Evolutionary conservation across 140 eudicot genomes (phyloP).

Genomic region (Senecio squalidus): DNA sequence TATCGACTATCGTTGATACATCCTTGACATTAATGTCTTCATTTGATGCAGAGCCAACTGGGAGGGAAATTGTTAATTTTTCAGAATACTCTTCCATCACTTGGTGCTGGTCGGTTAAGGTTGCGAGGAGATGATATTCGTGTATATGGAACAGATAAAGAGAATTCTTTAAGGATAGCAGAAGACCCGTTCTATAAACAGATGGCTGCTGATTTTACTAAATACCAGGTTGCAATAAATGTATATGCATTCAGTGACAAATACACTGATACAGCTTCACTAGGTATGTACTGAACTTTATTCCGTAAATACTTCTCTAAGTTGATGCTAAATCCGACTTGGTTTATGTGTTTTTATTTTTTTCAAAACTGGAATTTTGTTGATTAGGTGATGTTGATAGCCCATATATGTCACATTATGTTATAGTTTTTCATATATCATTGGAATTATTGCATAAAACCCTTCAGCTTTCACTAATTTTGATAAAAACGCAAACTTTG

Average conservation of each 20-base stretch:
- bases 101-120: slow-evolving; percentile 81
- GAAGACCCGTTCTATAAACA: slow-evolving; percentile 89
- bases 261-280: slow-evolving; percentile 76
- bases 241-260: slow-evolving; percentile 87
- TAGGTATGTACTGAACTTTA: slow-evolving; percentile 40
- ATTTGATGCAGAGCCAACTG: slow-evolving; percentile 57
- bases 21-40: slow-evolving; percentile 9
- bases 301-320: not conserved
- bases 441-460: too few relatives aligned
- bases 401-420: too few relatives aligned
- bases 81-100: slow-evolving; percentile 74
- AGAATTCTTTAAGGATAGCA: slow-evolving; percentile 61
- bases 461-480: too few relatives aligned
- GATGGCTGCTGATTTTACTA: slow-evolving; percentile 95
- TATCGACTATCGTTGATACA: not conserved
- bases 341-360: not conserved
- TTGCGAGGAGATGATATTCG: slow-evolving; percentile 85
- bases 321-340: not conserved
- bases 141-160: slow-evolving; percentile 78
- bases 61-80: slow-evolving; percentile 88
- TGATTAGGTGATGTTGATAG: too few relatives aligned
- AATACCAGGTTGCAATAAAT: slow-evolving; percentile 69
- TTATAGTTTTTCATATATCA: too few relatives aligned
- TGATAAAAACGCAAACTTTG: too few relatives aligned
- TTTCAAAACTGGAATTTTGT: too few relatives aligned